These are phyloP conservation scores for Ascomycota sp. DNA, from an alignment of 2,329 filamentous ascomycete genomes.

Conservation along the genomic window DNA sequence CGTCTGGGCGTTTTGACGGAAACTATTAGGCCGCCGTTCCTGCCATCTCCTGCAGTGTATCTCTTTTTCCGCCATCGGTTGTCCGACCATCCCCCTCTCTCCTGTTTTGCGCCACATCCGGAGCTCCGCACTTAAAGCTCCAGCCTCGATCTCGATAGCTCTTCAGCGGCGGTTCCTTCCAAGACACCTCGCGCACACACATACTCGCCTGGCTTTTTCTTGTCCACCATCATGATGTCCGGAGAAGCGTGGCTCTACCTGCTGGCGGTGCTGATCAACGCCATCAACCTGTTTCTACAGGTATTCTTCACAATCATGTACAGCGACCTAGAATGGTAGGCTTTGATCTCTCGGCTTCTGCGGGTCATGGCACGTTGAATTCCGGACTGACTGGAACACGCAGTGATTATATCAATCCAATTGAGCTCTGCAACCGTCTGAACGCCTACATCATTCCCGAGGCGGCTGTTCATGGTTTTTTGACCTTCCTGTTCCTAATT, in stretches of 20 bases:
- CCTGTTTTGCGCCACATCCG: too few relatives aligned
- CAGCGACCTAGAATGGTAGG: slow-evolving; percentile 95
- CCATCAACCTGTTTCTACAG: slow-evolving; percentile 97
- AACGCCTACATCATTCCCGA: slow-evolving; percentile 99
- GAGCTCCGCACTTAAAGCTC: too few relatives aligned
- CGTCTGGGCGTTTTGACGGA: too few relatives aligned
- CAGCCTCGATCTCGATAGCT: too few relatives aligned
- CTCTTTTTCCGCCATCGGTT: too few relatives aligned
- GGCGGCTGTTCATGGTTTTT: slow-evolving; percentile 86
- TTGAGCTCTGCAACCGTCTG: slow-evolving; percentile 98
- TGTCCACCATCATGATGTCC: slow-evolving; percentile 39
- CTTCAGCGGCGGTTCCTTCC: too few relatives aligned
- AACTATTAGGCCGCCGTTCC: too few relatives aligned
- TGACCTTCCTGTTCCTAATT: slow-evolving; percentile 89
- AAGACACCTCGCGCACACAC: too few relatives aligned
- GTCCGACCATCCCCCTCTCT: too few relatives aligned
- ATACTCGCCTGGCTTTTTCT: too few relatives aligned
- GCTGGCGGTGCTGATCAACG: slow-evolving; percentile 94
- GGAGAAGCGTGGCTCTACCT: slow-evolving; percentile 97
- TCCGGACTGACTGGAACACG: slow-evolving; percentile 1
- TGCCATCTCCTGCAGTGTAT: too few relatives aligned
- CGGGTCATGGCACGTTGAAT: neutral
- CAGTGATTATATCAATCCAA: slow-evolving; percentile 99
- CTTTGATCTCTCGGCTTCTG: slow-evolving; percentile 5
- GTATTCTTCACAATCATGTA: slow-evolving; percentile 99